These are phyloP conservation scores for Cyclospora cayetanensis DNA, from an alignment of 169 alveolate species.

Conservation along the genomic window DNA sequence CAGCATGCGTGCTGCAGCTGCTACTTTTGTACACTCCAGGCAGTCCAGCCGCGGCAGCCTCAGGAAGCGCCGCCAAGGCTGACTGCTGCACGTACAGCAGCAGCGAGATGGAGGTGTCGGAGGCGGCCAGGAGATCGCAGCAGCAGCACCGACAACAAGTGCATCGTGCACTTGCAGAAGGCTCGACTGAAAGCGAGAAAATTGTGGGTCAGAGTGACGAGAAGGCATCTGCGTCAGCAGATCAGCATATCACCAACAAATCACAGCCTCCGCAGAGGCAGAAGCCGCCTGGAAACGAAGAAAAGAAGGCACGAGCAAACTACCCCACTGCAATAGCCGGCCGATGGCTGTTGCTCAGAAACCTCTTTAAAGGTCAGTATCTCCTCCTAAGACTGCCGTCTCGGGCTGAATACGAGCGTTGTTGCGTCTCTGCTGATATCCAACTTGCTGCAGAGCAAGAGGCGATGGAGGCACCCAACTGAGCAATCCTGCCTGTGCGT, in stretches of 20 bases:
- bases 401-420: background rate
- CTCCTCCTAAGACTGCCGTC: background rate
- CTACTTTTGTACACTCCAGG: slow-evolving; percentile 26
- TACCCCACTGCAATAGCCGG: background rate
- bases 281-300: background rate
- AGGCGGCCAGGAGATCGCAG: background rate
- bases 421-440: slow-evolving; percentile 3
- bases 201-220: background rate
- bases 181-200: background rate
- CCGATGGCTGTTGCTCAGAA: slow-evolving; percentile 20
- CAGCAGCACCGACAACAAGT: background rate
- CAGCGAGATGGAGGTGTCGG: background rate
- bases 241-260: background rate
- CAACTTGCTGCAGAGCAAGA: background rate
- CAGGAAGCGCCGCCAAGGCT: background rate
- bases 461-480: background rate
- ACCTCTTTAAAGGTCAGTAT: slow-evolving; percentile 9
- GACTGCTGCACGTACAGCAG: background rate
- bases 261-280: background rate
- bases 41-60: background rate
- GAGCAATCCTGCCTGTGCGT: too few species aligned
- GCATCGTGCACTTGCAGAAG: background rate
- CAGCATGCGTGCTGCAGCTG: slow-evolving; percentile 58
- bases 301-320: background rate
- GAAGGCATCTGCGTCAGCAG: background rate